phyloP scores from a whole-genome alignment of 2,329 filamentous ascomycete species.

The Penicillium concentricum region DNA sequence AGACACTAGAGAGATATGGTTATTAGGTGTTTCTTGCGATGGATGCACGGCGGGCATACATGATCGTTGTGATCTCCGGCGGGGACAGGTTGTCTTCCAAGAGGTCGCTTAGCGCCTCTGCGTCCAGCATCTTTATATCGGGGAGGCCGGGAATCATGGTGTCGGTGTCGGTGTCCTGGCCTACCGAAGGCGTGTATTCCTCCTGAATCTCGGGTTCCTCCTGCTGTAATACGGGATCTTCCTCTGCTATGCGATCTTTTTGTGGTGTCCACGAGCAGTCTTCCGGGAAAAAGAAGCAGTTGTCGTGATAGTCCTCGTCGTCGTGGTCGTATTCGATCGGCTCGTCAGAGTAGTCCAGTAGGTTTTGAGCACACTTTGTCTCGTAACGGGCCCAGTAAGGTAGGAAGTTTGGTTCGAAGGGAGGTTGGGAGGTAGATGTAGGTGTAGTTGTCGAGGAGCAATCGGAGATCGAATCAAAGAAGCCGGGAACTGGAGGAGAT shows the following conservation, averaged over 20 bases:
- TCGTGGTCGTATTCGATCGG: conserved; percentile 46
- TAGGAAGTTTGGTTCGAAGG: conserved; percentile 26
- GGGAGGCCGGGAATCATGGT: conserved; percentile 43
- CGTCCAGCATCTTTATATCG: conserved; percentile 46
- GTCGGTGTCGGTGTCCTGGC: conserved; percentile 9
- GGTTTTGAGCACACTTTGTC: conserved; percentile 40
- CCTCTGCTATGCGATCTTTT: conserved; percentile 30
- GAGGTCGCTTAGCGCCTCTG: conserved; percentile 42
- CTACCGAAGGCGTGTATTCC: conserved; percentile 10
- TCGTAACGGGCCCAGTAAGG: conserved; percentile 42
- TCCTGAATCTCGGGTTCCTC: conserved; percentile 11
- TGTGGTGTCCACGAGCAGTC: conserved; percentile 43
- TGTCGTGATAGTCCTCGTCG: conserved; percentile 44
- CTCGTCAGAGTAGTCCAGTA: conserved; percentile 40
- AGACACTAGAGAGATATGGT: conserved; percentile 31
- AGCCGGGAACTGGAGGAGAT: conserved; percentile 22
- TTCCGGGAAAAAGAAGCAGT: conserved; percentile 46
- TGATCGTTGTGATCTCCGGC: conserved; percentile 45
- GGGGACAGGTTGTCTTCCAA: conserved; percentile 45
- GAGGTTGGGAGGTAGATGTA: not conserved
- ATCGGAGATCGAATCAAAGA: conserved; percentile 12
- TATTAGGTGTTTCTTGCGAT: not conserved
- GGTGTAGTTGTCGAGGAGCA: conserved; percentile 5
- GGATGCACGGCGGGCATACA: conserved; percentile 27
- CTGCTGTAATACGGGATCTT: conserved; percentile 14